Base-by-base conservation (phyloP, 805 yeast genomes). In the Candida adriatica region DNA sequence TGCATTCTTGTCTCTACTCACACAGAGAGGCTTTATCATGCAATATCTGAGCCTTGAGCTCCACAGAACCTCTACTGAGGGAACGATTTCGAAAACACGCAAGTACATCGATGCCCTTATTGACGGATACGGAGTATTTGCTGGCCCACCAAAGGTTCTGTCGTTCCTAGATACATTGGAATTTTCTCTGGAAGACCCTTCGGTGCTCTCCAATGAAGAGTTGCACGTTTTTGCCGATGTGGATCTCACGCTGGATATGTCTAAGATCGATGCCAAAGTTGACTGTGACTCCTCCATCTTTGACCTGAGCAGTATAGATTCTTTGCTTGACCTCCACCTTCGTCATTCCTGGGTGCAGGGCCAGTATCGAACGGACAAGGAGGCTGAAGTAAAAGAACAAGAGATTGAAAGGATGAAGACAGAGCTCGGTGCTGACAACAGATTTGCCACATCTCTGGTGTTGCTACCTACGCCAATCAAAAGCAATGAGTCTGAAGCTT, bases 1-100 rank as follows among this genome's bases (percentile, higher is more conserved):
- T 20, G 63, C 90, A 0, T 61, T 85, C 29, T 57, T 75, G 18
- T 63, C 76, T 2, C 80, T 84, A 42, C 66, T 79, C 30, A 66
- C 61, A 24, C 77, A 73, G 41, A 68, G 95, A 46, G 68, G 75
- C 26, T 59, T 66, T 13, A 58, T 80, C 10, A 58, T 85, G 16
- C 82, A 81, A 41, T 74, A 76, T 44, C 56, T 85, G 38, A 71
- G 88, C 13, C 56, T 80, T 33, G 94, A 86, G 42, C 62, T 90
- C n/a, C 87, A 81, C 49, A 67, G 67, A 34, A 61, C 73, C 10
- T 61, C 69, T 0, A 34, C 46, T 27, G 38, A 58, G 42, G 66
- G 73, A 6, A 62, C 79, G 6, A 46, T 75, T 23, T 58, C 80
- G 17, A 58, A 75, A 43, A 64, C 72, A 35, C 59, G 68, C 26